Base-by-base conservation (phyloP, 352 stramenopile species). In the Pythium phragmiticola region DNA sequence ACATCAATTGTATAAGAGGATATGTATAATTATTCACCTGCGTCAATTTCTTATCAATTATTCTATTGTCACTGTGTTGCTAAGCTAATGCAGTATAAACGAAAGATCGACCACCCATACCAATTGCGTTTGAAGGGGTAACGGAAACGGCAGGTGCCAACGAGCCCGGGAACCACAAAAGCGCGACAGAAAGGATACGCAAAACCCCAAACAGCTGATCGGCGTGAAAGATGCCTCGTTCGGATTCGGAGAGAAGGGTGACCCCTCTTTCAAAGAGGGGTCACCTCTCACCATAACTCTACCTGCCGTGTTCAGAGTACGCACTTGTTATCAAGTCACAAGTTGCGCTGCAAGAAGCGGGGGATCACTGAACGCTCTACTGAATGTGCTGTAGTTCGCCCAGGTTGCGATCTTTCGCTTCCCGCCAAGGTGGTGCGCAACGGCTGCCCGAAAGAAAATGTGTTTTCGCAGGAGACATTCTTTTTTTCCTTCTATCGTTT, bases 401-500 rank as follows among this genome's bases (percentile, higher is more conserved):
- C 33, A 37, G 5, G 33, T 39, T 11, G 34, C 2, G 34, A 39
- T 9, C 7, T 39, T 13, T 39, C 34, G 34, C 34, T 39, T 39
- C 34, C 34, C 34, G 34, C 34, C 34, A 39, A 9, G 34, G 7
- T 39, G 34, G 34, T 11, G 34, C 39, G 17, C 11, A 39, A 9
- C 7, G 19, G 16, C 21, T 12, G 46, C 23, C 21, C 21, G 46
- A 52, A 52, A 19, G 7, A 30, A 36, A 52, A 52, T 52, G 46
- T 21, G 23, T 52, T 54, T 23, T 54, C 28, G 17, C n/a, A 41
- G 48, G 48, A 36, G n/a, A 19, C 48, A 54, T 54, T 54, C 48
- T 54, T 41, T 54, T 53, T 54, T 54, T 54, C 48, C 39, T 54
- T 54, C 48, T 54, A 41, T 54, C 48, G 48, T 54, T 54, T 19